phyloP scores from a whole-genome alignment of 257 asterid species.

The Misopates orontium region DNA sequence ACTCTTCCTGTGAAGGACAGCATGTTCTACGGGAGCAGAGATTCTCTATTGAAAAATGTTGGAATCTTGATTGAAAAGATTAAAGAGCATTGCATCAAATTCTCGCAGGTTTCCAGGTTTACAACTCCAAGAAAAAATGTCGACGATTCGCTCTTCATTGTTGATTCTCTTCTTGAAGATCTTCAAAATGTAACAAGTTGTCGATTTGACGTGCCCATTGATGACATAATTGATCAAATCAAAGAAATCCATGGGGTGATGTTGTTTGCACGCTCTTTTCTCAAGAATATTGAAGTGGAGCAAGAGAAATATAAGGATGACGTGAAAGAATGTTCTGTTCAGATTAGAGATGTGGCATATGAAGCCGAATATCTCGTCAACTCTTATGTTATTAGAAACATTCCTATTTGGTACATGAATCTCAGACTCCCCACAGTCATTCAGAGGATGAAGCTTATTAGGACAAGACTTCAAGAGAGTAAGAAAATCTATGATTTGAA shows the following conservation, averaged over 20 bases:
- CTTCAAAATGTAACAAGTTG: too few species aligned
- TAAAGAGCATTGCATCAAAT: not conserved
- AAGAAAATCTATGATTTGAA: not conserved
- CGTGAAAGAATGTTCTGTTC: too few species aligned
- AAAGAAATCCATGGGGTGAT: too few species aligned
- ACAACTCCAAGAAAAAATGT: too few species aligned
- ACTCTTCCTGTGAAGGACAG: not conserved
- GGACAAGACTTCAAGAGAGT: not conserved
- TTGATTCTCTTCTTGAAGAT: not conserved
- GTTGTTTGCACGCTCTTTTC: too few species aligned
- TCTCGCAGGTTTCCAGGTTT: not conserved
- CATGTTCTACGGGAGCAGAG: not conserved
- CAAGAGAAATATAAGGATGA: too few species aligned
- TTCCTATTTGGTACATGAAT: slow-evolving; percentile 6
- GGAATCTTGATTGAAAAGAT: not conserved
- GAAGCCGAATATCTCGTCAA: slow-evolving; percentile 10
- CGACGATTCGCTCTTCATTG: not conserved
- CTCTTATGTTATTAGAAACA: not conserved
- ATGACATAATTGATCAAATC: too few species aligned
- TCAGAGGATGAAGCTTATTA: not conserved
- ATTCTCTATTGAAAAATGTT: not conserved
- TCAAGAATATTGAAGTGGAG: too few species aligned
- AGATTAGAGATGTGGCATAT: not conserved
- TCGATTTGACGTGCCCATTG: too few species aligned
- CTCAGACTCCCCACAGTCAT: slow-evolving; percentile 8